Evolutionary conservation across 345 rosid genomes (phyloP), one percentile per base, ranked within the genome.

Genomic region (Sisymbrium irio): DNA sequence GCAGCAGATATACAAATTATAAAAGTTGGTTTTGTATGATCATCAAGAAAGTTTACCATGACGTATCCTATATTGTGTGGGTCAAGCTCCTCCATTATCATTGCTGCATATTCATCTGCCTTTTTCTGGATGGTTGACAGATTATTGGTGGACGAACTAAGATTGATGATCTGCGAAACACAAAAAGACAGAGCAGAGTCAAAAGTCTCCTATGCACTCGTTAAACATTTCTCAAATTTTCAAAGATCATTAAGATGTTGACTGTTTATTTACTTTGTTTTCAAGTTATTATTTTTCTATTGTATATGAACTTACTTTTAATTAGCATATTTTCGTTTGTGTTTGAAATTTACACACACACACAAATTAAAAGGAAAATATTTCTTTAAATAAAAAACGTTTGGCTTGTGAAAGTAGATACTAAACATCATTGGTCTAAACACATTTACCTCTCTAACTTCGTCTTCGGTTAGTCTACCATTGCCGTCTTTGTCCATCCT

Each of bases 41-140:
- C 1, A 53, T 68, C 35, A 51, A 41, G 19, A 47, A 28, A 28
- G 36, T 5, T 79, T 84, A 89, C 96, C 96, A 81, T 82, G 69
- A 87, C 83, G 78, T 84, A 83, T 71, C 96, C 96, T 1, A 64
- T 77, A 19, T 83, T 37, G 9, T 84, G 82, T 9, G 89, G 90
- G 71, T 89, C 96, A 64, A 89, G 77, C 65, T 83, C 92, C 69
- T 89, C 96, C 92, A 89, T 85, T 67, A 89, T 87, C 80, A 87
- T 80, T 14, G 90, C 84, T 28, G 96, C 88, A 79, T 89, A 89
- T 70, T 89, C 96, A 73, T 81, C 83, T 51, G 92, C 85, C 77
- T 81, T 88, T 32, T 81, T 74, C 74, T 89, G 87, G 36, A 89
- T 84, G 33, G 68, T 83, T 27, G 88, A 77, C 18, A 89, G 75